phyloP scores from a whole-genome alignment of 352 stramenopile species.

The Phytophthora pistaciae region DNA sequence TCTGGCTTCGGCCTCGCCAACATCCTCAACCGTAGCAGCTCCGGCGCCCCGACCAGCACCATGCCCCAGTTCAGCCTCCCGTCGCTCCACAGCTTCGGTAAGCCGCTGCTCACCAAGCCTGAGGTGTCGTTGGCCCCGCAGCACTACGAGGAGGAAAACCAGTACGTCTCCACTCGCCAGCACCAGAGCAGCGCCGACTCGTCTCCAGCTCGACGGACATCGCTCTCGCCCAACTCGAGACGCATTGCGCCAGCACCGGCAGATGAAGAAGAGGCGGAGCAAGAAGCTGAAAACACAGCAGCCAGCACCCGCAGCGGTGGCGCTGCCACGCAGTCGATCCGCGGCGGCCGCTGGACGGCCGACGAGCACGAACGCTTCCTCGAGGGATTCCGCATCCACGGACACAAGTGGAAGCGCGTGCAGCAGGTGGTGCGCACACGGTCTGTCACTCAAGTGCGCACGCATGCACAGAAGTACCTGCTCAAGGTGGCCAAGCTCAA shows the following conservation, averaged over 20 bases:
- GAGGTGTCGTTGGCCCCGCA: conserved; percentile 48
- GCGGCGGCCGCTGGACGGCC: conserved; percentile 83
- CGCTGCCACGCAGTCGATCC: conserved; percentile 55
- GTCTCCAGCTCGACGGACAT: conserved; percentile 40
- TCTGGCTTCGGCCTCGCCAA: conserved; percentile 83
- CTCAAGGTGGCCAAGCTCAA: conserved; percentile 92
- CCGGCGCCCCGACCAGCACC: conserved; percentile 16
- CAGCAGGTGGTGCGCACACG: conserved; percentile 89
- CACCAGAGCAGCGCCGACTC: conserved; percentile 35
- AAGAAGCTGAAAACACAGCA: conserved; percentile 50
- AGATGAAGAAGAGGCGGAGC: conserved; percentile 73
- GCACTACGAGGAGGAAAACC: conserved; percentile 42
- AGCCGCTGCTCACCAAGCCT: conserved; percentile 65
- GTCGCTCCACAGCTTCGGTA: conserved; percentile 79
- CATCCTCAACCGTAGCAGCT: conserved; percentile 74
- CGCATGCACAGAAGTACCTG: conserved; percentile 90
- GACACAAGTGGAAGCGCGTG: conserved; percentile 92
- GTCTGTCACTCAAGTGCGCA: conserved; percentile 91
- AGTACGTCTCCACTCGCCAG: conserved; percentile 24
- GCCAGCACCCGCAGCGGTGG: conserved; percentile 18
- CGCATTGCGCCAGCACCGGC: conserved; percentile 66
- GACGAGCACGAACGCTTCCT: conserved; percentile 91
- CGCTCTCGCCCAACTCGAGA: conserved; percentile 38
- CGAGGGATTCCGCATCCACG: conserved; percentile 86
- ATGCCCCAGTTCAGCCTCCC: conserved; percentile 80